Conservation (phyloP, 345 rosid genomes). For the Syzygium aromaticum region DNA sequence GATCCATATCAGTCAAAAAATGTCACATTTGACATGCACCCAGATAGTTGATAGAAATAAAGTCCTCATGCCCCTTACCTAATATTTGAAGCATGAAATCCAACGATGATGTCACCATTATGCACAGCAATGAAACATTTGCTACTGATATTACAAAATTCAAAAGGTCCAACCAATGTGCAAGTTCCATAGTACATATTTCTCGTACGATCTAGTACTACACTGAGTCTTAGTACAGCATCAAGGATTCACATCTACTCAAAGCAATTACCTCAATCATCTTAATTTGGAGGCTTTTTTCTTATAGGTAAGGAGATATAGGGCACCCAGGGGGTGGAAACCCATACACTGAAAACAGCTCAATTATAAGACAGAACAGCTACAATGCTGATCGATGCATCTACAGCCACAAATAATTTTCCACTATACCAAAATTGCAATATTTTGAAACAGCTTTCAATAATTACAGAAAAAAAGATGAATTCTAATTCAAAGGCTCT, state of each 20-base stretch:
- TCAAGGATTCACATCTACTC: background rate
- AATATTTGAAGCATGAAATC: background rate
- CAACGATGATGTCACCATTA: background rate
- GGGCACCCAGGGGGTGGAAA: background rate
- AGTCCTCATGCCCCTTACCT: background rate
- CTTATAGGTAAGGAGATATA: background rate
- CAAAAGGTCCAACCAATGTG: background rate
- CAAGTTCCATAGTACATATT: background rate
- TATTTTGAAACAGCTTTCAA: background rate
- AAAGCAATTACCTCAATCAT: background rate
- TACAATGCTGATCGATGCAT: background rate
- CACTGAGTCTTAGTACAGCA: background rate
- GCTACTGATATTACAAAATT: background rate
- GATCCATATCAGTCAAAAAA: background rate
- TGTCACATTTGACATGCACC: background rate
- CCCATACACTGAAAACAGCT: background rate
- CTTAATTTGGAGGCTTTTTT: background rate
- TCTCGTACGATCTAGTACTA: background rate
- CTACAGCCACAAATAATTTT: background rate
- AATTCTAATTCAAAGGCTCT: background rate
- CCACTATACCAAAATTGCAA: background rate
- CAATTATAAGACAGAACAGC: background rate
- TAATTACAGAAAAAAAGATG: background rate
- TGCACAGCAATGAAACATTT: background rate
- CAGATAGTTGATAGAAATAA: background rate